phyloP scores from a whole-genome alignment of 768 basidiomycete genomes.

The Leccinum disarticulatum region DNA sequence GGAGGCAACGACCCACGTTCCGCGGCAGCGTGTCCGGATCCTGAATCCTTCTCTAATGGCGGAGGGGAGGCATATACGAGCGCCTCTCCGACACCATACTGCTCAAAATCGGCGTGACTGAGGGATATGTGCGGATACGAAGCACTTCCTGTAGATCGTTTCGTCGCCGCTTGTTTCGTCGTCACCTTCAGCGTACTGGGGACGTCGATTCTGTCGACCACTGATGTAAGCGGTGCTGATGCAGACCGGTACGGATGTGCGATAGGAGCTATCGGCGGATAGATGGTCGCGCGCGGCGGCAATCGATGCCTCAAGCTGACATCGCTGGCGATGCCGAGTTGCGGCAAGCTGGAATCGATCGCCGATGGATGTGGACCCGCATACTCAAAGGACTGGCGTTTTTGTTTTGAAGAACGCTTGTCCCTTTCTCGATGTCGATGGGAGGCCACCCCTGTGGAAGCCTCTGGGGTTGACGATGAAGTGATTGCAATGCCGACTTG shows the following conservation, averaged over 20 bases:
- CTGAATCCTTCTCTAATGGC: background rate
- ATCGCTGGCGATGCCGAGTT: slow-evolving; percentile 21
- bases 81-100: slow-evolving; percentile 62
- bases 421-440: background rate
- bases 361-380: slow-evolving; percentile 43
- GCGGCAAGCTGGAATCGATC: slow-evolving; percentile 22
- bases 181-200: background rate
- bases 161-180: background rate
- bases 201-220: background rate
- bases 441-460: slow-evolving; percentile 10
- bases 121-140: slow-evolving; percentile 26
- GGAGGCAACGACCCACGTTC: background rate
- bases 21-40: background rate
- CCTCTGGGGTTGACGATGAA: slow-evolving; percentile 36
- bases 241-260: slow-evolving; percentile 28
- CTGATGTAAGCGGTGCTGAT: background rate
- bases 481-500: slow-evolving; percentile 45
- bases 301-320: slow-evolving; percentile 38
- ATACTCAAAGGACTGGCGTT: slow-evolving; percentile 34
- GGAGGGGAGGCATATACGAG: slow-evolving; percentile 46
- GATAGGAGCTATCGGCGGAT: slow-evolving; percentile 28
- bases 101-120: slow-evolving; percentile 39
- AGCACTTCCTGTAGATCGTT: background rate
- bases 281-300: slow-evolving; percentile 30
- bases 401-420: slow-evolving; percentile 13